Evolutionary conservation across 306 rosid genomes (phyloP).

Genomic region (Trifolium fragiferum): DNA sequence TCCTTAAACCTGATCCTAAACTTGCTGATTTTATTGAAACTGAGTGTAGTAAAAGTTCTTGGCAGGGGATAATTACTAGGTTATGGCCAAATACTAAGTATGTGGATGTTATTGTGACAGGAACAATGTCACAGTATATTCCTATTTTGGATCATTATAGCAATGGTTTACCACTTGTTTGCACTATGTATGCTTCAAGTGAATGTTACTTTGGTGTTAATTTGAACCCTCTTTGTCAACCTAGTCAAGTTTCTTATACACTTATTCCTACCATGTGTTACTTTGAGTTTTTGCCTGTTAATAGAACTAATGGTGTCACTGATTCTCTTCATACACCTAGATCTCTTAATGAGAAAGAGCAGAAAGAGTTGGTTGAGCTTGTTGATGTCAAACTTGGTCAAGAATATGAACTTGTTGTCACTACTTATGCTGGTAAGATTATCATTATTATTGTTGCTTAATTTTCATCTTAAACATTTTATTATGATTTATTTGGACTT

Average conservation of each 20-base stretch:
- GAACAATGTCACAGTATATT: slow-evolving; percentile 98
- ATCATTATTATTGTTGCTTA: not conserved
- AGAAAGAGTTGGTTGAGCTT: slow-evolving; percentile 68
- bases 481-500: too few species aligned
- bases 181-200: slow-evolving; percentile 97
- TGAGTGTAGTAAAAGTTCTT: slow-evolving; percentile 66
- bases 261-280: slow-evolving; percentile 94
- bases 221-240: slow-evolving; percentile 81
- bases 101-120: slow-evolving; percentile 98
- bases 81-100: slow-evolving; percentile 94
- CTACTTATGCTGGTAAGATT: slow-evolving; percentile 84
- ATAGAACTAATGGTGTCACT: slow-evolving; percentile 58
- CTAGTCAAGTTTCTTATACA: slow-evolving; percentile 86
- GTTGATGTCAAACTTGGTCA: slow-evolving; percentile 87
- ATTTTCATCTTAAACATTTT: not conserved
- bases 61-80: slow-evolving; percentile 90
- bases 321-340: slow-evolving; percentile 42
- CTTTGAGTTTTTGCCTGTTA: slow-evolving; percentile 81
- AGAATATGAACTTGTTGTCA: slow-evolving; percentile 93
- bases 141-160: slow-evolving; percentile 83
- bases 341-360: slow-evolving; percentile 65
- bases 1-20: slow-evolving; percentile 70
- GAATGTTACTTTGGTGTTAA: slow-evolving; percentile 97
- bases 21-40: slow-evolving; percentile 65
- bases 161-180: slow-evolving; percentile 87